Conservation (phyloP, 1,284 basidiomycete genomes). For the Microbotryomycetes sp. region DNA sequence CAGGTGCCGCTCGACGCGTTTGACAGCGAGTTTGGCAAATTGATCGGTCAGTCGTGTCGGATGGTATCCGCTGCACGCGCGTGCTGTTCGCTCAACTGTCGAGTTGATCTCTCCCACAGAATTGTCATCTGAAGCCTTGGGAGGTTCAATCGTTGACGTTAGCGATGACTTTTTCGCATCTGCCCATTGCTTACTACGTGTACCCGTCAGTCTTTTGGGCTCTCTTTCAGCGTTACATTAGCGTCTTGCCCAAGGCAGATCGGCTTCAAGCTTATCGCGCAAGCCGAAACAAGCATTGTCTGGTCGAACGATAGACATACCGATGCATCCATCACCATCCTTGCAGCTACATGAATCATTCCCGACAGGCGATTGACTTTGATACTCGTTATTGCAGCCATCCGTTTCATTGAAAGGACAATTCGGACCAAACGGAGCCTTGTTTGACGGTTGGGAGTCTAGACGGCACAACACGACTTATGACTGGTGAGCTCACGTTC, state of each 20-base stretch:
- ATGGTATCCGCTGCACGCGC: constrained; percentile 1
- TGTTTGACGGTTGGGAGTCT: constrained; percentile 93
- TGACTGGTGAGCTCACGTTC: constrained; percentile 64
- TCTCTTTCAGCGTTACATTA: neutral
- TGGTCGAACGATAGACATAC: neutral
- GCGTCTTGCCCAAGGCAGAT: neutral
- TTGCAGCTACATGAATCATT: neutral
- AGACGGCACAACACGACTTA: constrained; percentile 78
- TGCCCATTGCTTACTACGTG: constrained; percentile 73
- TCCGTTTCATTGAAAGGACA: constrained; percentile 79
- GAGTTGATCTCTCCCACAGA: constrained; percentile 47
- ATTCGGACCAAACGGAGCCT: constrained; percentile 90
- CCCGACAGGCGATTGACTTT: neutral
- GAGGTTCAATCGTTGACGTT: constrained; percentile 64
- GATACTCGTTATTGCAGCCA: constrained; percentile 50
- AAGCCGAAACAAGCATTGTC: neutral
- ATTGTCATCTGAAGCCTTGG: constrained; percentile 79
- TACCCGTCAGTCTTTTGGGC: constrained; percentile 53
- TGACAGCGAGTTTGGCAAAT: constrained; percentile 53
- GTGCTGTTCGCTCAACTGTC: neutral
- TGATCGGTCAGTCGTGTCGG: constrained; percentile 52
- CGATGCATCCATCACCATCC: neutral
- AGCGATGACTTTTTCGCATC: constrained; percentile 97
- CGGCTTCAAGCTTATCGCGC: neutral
- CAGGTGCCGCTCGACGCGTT: constrained; percentile 51